Conservation (phyloP, 306 rosid genomes). For the Adenanthera pavonina region DNA sequence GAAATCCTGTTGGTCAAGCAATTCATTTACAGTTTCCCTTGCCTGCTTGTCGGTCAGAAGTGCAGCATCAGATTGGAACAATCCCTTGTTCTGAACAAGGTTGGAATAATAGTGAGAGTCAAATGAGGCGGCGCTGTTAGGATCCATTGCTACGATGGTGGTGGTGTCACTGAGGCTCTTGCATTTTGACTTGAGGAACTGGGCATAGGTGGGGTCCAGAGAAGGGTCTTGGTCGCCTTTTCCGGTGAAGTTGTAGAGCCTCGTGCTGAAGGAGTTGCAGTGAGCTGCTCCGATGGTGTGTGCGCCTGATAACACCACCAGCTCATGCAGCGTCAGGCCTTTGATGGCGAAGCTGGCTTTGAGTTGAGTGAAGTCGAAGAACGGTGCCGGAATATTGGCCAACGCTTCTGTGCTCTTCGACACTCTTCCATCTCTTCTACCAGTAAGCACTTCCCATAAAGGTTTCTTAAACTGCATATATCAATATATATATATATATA, state of each 20-base stretch:
- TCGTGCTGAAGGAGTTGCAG: conserved; percentile 50
- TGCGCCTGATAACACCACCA: conserved; percentile 66
- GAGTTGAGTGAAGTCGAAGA: conserved; percentile 53
- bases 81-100: conserved; percentile 47
- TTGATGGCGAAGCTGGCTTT: conserved; percentile 45
- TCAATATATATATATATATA: neutral
- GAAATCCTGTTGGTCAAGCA: conserved; percentile 47
- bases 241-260: conserved; percentile 69
- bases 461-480: conserved; percentile 51
- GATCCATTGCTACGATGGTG: conserved; percentile 54
- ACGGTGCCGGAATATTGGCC: conserved; percentile 51
- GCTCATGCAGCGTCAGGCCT: conserved; percentile 51
- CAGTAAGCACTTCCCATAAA: conserved; percentile 65
- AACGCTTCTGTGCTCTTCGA: conserved; percentile 39
- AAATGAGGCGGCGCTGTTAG: conserved; percentile 39
- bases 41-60: conserved; percentile 50
- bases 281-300: conserved; percentile 67
- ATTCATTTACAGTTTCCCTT: neutral
- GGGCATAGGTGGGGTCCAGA: conserved; percentile 46
- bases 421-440: conserved; percentile 69
- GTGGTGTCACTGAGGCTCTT: conserved; percentile 39
- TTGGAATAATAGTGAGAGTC: conserved; percentile 49
- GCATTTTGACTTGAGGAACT: conserved; percentile 43
- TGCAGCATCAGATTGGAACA: conserved; percentile 66
- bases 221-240: conserved; percentile 71